These are phyloP conservation scores for Wickerhamia fluorescens DNA, from an alignment of 805 yeast genomes.

Conservation along the genomic window DNA sequence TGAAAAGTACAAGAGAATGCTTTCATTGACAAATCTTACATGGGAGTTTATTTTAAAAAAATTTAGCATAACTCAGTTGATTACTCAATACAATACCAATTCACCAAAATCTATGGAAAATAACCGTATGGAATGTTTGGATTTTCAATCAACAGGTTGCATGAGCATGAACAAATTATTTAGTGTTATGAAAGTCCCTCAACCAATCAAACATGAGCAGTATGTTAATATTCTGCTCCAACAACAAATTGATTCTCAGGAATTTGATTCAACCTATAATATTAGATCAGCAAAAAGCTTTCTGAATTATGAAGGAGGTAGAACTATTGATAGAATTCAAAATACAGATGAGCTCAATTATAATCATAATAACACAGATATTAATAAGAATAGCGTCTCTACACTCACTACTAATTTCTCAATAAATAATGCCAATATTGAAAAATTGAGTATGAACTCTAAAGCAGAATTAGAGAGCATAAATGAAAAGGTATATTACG, in stretches of 20 bases:
- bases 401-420: too few species aligned
- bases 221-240: too few species aligned
- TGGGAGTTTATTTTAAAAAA: conserved; percentile 38
- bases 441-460: conserved; percentile 8
- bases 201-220: conserved; percentile 19
- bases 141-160: conserved; percentile 30
- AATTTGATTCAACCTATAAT: too few species aligned
- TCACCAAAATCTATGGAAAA: conserved; percentile 5
- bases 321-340: neutral
- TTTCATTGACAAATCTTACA: conserved; percentile 33
- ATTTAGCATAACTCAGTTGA: conserved; percentile 23
- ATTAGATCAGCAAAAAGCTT: too few species aligned
- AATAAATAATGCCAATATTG: neutral
- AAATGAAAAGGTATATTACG: conserved; percentile 33
- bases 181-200: conserved; percentile 38
- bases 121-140: conserved; percentile 26
- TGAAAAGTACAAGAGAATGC: conserved; percentile 40
- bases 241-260: too few species aligned
- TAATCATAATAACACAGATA: too few species aligned
- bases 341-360: too few species aligned
- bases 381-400: conserved; percentile 1
- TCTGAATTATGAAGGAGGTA: neutral
- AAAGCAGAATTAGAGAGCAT: conserved; percentile 25
- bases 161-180: conserved; percentile 36
- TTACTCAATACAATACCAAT: conserved; percentile 18